Percentiles rank a stretch among this genome's conserved stretches.
These are phyloP conservation scores for Zopfia rhizophila DNA, from an alignment of 2,329 filamentous ascomycete species.

Conservation along the genomic window DNA sequence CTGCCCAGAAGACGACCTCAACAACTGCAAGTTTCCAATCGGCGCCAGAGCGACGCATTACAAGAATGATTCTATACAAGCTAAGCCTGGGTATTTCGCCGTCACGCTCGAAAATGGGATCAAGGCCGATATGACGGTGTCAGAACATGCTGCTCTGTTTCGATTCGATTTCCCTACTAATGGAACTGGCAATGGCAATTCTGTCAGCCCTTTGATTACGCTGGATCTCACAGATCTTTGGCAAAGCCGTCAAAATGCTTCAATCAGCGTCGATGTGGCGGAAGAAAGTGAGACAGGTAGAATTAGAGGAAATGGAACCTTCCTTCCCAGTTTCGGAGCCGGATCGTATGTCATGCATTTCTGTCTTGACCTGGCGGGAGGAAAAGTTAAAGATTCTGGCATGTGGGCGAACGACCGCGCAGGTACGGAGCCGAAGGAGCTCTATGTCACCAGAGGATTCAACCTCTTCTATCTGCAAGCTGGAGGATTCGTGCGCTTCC, in stretches of 20 bases:
- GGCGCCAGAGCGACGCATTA: conserved; percentile 61
- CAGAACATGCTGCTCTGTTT: conserved; percentile 69
- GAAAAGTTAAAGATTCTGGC: conserved; percentile 61
- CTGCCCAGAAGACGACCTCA: conserved; percentile 70
- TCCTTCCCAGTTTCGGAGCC: conserved; percentile 70
- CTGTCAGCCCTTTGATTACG: conserved; percentile 65
- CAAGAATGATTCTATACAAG: conserved; percentile 61
- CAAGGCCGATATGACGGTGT: conserved; percentile 69
- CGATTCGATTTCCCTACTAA: conserved; percentile 64
- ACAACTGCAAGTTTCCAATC: conserved; percentile 67
- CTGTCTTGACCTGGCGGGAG: conserved; percentile 69
- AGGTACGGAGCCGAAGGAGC: conserved; percentile 55
- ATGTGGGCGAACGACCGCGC: conserved; percentile 67
- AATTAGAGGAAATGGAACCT: conserved; percentile 68
- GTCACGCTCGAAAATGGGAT: conserved; percentile 67
- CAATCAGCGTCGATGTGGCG: conserved; percentile 62
- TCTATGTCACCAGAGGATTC: conserved; percentile 48
- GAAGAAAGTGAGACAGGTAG: conserved; percentile 55
- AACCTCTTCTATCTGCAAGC: conserved; percentile 48
- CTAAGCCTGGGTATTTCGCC: conserved; percentile 69
- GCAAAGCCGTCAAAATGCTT: conserved; percentile 62
- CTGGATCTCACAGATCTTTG: conserved; percentile 70
- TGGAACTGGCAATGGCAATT: conserved; percentile 37
- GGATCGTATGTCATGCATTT: conserved; percentile 68
- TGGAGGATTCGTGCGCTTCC: conserved; percentile 51